Evolutionary conservation across 306 rosid species (phyloP).

Genomic region (Elaeagnus macrophylla): DNA sequence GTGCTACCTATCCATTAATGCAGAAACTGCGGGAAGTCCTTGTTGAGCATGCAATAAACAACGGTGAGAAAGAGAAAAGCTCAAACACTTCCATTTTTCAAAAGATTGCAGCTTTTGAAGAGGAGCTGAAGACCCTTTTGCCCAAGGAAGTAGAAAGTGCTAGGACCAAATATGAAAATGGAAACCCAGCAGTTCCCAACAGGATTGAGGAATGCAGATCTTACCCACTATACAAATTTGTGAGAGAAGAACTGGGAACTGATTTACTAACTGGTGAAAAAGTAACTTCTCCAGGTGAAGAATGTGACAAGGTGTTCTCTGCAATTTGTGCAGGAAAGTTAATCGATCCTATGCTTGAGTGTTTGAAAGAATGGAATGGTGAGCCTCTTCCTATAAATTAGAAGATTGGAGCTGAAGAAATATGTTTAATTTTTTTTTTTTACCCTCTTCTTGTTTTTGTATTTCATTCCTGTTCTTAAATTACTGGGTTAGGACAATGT

Average conservation of each 20-base stretch:
- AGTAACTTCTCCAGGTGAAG: conserved; percentile 73
- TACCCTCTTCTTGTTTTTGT: no score
- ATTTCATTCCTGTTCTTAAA: no score
- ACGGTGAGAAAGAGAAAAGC: conserved; percentile 49
- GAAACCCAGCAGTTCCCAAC: conserved; percentile 43
- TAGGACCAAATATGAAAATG: conserved; percentile 52
- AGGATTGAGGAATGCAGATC: conserved; percentile 69
- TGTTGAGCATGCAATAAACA: conserved; percentile 70
- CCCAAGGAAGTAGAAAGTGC: conserved; percentile 70
- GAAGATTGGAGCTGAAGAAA: not conserved
- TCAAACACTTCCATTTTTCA: conserved; percentile 58
- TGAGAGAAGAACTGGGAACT: conserved; percentile 63
- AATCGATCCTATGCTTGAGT: conserved; percentile 66
- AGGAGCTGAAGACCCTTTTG: conserved; percentile 46
- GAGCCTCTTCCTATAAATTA: conserved; percentile 70
- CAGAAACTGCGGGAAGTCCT: conserved; percentile 66
- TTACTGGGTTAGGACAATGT: no score
- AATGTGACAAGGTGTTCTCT: conserved; percentile 64
- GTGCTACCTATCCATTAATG: conserved; percentile 64
- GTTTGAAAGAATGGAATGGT: conserved; percentile 85
- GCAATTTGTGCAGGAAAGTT: conserved; percentile 63
- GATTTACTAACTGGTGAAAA: conserved; percentile 69
- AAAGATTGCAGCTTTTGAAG: conserved; percentile 69
- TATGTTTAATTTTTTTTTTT: no score
- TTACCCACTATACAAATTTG: conserved; percentile 66